Base-by-base conservation (phyloP, 306 rosid species). In the Rubus idaeus region DNA sequence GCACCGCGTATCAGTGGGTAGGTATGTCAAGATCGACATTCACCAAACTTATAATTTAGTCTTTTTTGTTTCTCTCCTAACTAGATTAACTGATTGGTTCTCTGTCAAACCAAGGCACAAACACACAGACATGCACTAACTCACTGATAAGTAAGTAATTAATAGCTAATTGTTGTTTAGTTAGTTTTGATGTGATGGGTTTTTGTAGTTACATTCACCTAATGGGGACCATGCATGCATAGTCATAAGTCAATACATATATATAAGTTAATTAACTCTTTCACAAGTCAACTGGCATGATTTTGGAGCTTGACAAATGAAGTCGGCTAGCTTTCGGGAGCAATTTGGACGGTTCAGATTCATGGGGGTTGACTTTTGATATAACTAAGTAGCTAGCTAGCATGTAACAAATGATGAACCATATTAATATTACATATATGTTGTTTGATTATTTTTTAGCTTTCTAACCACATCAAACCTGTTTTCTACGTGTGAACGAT, bases 261-360 rank as follows among this genome's bases (percentile, higher is more conserved):
- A 57, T 30, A 84, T 71, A 57, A 51, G 44, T 66, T 52, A 61
- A 79, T 73, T 75, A 83, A 67, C 75, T 51, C 55, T 49, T 68
- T 45, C 10, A 66, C 3, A 81, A 81, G 91, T 91, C 92, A 87
- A 80, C 80, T 30, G 74, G 41, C 80, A 87, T 88, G 70, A 87
- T 85, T 74, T 81, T 79, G 73, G 77, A 73, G 86, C 57, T 83
- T 89, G 91, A 90, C 91, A 75, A 74, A n/a, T 14, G 57, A 20
- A 41, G 55, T 74, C 62, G 64, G 41, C 70, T 17, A 78, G 71
- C 81, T 78, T 73, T 63, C 76, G 3, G 42, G 71, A 68, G 81
- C 89, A 82, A 78, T 73, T 83, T 69, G 61, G 74, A 81, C 73
- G 94, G 91, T 75, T 73, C 78, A 77, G 68, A 64, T 80, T 55